Conservation (phyloP, 139 green algal genomes). For the Coccomyxa sp. region DNA sequence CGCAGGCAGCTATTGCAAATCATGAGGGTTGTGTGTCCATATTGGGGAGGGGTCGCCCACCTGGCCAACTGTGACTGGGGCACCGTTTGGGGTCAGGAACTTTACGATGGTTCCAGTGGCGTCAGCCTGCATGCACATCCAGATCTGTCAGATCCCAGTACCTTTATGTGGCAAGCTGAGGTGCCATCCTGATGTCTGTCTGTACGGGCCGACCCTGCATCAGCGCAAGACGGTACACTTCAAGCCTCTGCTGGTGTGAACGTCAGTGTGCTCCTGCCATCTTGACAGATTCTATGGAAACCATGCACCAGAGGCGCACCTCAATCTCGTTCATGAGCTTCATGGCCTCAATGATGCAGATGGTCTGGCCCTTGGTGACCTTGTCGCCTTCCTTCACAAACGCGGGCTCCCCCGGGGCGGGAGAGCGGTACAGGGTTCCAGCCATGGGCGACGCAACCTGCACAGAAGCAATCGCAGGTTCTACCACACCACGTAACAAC, state of each 20-base stretch:
- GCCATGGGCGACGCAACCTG: constrained; percentile 68
- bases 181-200: too few species aligned
- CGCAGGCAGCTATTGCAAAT: not conserved
- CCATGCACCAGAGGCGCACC: constrained; percentile 24
- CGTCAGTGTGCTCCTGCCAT: not conserved
- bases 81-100: constrained; percentile 73
- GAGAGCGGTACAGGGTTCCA: constrained; percentile 71
- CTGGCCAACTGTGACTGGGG: constrained; percentile 68
- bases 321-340: constrained; percentile 99
- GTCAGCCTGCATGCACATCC: constrained; percentile 63
- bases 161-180: not conserved
- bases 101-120: constrained; percentile 71
- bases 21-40: not conserved
- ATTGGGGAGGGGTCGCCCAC: not conserved
- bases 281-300: not conserved
- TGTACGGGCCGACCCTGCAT: not conserved
- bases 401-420: constrained; percentile 84
- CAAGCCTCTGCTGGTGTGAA: not conserved
- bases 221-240: not conserved
- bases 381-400: constrained; percentile 91
- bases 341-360: constrained; percentile 98
- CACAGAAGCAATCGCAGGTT: too few species aligned
- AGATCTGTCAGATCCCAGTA: not conserved
- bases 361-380: constrained; percentile 89
- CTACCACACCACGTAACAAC: too few species aligned